Percentiles rank a stretch among this genome's conserved stretches.
Conservation (phyloP, 2,329 filamentous ascomycete species). For the Alternaria gansuensis region DNA sequence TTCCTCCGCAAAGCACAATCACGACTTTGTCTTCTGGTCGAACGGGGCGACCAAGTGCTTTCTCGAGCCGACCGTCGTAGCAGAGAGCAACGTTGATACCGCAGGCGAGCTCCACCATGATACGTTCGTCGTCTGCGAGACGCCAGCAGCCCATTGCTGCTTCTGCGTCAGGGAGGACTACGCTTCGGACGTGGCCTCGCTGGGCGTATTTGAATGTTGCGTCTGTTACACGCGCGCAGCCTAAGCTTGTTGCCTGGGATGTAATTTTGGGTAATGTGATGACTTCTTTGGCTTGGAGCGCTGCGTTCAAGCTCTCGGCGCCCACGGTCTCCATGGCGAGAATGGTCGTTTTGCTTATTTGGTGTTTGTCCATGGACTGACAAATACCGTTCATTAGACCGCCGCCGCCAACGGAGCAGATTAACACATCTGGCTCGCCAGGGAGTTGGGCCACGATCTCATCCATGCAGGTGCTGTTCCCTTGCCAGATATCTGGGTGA, state of each 20-base stretch:
- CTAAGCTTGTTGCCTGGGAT: slow-evolving; percentile 77
- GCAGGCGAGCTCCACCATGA: slow-evolving; percentile 85
- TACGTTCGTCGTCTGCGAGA: slow-evolving; percentile 81
- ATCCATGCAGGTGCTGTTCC: slow-evolving; percentile 67
- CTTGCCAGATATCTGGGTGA: slow-evolving; percentile 72
- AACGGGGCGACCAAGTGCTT: slow-evolving; percentile 67
- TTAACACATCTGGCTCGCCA: slow-evolving; percentile 69
- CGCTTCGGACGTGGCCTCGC: slow-evolving; percentile 63
- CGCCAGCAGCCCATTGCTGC: slow-evolving; percentile 79
- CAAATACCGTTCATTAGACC: slow-evolving; percentile 81
- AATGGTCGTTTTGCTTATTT: slow-evolving; percentile 56
- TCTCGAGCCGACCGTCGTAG: slow-evolving; percentile 71
- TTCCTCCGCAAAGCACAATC: slow-evolving; percentile 80
- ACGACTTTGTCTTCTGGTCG: slow-evolving; percentile 77
- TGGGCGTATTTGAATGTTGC: slow-evolving; percentile 72
- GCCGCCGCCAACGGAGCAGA: slow-evolving; percentile 83
- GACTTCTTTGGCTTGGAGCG: slow-evolving; percentile 64
- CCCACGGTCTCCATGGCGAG: slow-evolving; percentile 80
- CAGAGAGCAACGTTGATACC: slow-evolving; percentile 78
- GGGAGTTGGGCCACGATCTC: slow-evolving; percentile 58
- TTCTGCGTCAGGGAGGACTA: slow-evolving; percentile 76
- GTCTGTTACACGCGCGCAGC: slow-evolving; percentile 74
- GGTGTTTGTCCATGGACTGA: slow-evolving; percentile 67
- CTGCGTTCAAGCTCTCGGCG: slow-evolving; percentile 73
- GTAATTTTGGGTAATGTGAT: slow-evolving; percentile 76